Conservation (phyloP, 2,329 filamentous ascomycete species). For the Sporothrix luriei region DNA sequence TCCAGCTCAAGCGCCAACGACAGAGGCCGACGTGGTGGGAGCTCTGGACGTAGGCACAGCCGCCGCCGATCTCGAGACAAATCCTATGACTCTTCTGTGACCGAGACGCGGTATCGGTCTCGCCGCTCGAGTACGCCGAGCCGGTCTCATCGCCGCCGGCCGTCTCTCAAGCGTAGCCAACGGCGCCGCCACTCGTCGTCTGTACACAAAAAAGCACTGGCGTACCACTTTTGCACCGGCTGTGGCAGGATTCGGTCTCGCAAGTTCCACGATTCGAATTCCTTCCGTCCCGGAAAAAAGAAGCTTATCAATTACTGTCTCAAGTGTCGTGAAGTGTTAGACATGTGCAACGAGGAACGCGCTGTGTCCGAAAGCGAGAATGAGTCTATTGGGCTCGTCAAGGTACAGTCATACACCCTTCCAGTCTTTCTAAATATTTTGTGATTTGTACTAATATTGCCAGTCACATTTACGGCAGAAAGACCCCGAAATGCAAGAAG, state of each 20-base stretch:
- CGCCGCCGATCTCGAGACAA: neutral
- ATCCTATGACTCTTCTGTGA: neutral
- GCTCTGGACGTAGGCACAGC: neutral
- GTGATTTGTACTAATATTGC: neutral
- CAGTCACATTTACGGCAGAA: neutral
- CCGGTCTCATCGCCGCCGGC: neutral
- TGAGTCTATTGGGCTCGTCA: neutral
- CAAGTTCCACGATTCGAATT: conserved; percentile 45
- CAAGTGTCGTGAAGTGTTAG: conserved; percentile 40
- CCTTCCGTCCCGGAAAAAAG: conserved; percentile 41
- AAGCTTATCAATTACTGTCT: conserved; percentile 44
- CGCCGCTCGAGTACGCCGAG: neutral
- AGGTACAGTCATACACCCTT: neutral
- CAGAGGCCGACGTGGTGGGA: neutral
- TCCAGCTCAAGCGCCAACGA: neutral
- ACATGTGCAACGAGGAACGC: neutral
- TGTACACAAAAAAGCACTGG: conserved; percentile 14
- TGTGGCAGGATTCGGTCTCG: conserved; percentile 48
- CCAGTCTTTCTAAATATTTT: neutral
- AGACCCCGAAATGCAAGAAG: neutral
- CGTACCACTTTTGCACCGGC: conserved; percentile 50
- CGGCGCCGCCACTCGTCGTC: neutral
- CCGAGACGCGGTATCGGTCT: neutral
- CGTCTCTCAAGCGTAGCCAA: neutral
- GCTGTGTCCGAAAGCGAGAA: neutral